These are phyloP conservation scores for Endothia cerciana DNA, from an alignment of 2,329 filamentous ascomycete genomes.

Conservation along the genomic window DNA sequence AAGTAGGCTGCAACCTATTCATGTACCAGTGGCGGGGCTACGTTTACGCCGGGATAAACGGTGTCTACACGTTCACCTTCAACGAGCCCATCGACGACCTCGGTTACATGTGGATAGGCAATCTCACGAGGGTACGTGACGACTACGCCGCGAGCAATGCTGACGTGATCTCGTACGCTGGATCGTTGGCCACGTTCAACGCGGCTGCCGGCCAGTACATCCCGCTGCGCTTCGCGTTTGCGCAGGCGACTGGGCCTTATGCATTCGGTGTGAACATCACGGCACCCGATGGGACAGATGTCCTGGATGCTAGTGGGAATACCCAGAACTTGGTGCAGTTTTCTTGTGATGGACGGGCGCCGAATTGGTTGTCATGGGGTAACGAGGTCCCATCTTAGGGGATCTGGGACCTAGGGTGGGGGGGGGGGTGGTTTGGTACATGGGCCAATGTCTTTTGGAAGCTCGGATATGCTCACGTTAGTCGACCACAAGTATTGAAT, in stretches of 20 bases:
- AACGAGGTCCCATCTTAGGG: not conserved
- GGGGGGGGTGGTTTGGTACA: not conserved
- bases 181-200: not conserved
- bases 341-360: not conserved
- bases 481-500: no score
- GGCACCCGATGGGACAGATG: conserved; percentile 4
- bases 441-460: not conserved
- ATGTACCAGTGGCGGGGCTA: not conserved
- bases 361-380: not conserved
- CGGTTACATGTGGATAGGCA: conserved; percentile 2
- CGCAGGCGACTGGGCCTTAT: not conserved
- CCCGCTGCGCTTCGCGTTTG: conserved; percentile 5
- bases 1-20: not conserved
- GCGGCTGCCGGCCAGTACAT: conserved; percentile 15
- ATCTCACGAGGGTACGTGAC: not conserved
- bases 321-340: not conserved
- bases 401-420: not conserved
- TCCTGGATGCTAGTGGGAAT: not conserved
- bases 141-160: not conserved
- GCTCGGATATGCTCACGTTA: not conserved
- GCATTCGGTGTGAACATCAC: not conserved
- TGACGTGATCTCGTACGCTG: not conserved
- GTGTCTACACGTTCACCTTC: not conserved
- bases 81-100: not conserved
- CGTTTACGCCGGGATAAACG: not conserved